Evolutionary conservation across 768 basidiomycete species (phyloP), one percentile per base, ranked within the genome.

Genomic region (Pholiota conissans): DNA sequence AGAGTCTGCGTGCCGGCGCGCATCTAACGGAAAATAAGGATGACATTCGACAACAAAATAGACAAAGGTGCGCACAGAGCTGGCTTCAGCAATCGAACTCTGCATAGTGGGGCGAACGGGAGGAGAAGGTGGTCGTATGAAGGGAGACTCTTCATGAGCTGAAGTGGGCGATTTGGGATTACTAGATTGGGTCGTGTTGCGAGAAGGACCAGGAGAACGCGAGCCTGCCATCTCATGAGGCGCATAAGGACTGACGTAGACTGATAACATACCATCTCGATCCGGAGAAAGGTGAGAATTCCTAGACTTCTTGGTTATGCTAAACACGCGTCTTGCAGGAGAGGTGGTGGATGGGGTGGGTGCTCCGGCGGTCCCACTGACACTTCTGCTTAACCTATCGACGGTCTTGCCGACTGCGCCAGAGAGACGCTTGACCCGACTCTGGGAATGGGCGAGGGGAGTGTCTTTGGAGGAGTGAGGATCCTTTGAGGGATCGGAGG

Each of bases 1-100:
- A 94, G 83, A 2, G 92, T 90, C 68, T 94, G 93, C 2, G 92
- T 94, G 14, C 92, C 92, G 24, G 86, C 84, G 37, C 90, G 87
- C 85, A 94, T 89, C 92, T 94, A 67, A 34, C 61, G 56, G 52
- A 56, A 63, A 46, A 58, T 57, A 57, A 57, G 61, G 42, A 34
- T 55, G n/a, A n/a, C n/a, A n/a, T 53, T 52, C 56, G 47, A 49
- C 10, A 8, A 46, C 22, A 18, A 6, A 52, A 34, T 14, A 27
- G 7, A 14, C 18, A 42, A 46, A 10, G 26, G n/a, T 56, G 46
- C 49, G 14, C 67, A 92, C 91, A 14, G 92, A 91, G 61, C 85
- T 84, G 62, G 84, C 80, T 13, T 86, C 89, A 37, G 81, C 80
- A 63, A 90, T 89, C 9, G 84, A 74, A 42, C 71, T 75, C 39